Evolutionary conservation across 202 grass and related monocot genomes (phyloP), one percentile per base, ranked within the genome.

Genomic region (Musa balbisiana): DNA sequence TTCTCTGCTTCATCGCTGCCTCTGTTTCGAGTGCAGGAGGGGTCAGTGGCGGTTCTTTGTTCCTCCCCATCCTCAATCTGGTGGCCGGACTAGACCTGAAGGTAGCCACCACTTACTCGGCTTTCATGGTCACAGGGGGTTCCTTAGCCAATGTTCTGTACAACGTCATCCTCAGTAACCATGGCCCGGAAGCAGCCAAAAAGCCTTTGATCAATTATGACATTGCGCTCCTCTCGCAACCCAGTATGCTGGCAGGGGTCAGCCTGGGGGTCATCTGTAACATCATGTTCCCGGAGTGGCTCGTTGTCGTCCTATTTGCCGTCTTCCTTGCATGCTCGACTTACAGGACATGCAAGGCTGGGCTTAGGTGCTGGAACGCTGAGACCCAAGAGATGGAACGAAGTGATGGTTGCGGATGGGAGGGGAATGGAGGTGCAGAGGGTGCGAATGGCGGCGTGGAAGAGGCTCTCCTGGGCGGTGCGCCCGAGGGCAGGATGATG

Each of bases 211-310:
- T 96, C 72, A 83, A 90, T 83, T 96, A 92, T 77, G 85, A 92
- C 77, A 85, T 96, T 73, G 80, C 83, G 21, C 87, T 96, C 51
- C 81, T 83, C 21, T 96, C 91, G 71, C 79, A 96, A 80, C 87
- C 92, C 49, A 86, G 87, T 82, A 88, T 96, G 80, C 85, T 96
- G 11, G 79, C 92, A 50, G 92, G 89, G 8, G 89, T 96, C 11
- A 96, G 92, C 74, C 17, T 92, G 75, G 92, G 92, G 49, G 89
- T 96, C 53, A 72, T 90, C n/a, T 92, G 87, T 85, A 96, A 96
- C 75, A 52, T 92, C 69, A 80, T 87, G 81, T 92, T 92, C 82
- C 92, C 92, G 5, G 92, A 96, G 69, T 96, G 89, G 92, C 87
- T 96, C 64, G 87, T 96, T 83, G 90, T 87, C 22, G 85, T 17